Percentiles rank a stretch among this genome's conserved stretches.
phyloP scores from a whole-genome alignment of 129 eudicot species.

The Helichrysum umbraculigerum region DNA sequence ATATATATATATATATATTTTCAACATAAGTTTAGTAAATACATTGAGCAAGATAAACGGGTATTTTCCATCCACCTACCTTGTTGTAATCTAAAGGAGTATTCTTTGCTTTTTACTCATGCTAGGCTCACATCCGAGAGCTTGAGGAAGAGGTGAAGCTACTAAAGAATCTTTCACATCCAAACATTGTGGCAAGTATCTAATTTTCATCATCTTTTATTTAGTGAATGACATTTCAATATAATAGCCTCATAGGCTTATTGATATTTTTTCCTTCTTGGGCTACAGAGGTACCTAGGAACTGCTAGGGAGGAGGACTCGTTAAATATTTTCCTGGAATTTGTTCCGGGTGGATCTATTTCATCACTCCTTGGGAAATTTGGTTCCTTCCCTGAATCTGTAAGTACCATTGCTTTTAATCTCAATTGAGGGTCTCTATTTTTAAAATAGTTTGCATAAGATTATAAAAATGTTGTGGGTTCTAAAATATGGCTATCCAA shows the following conservation, averaged over 20 bases:
- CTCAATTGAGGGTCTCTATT: conserved; percentile 6
- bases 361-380: conserved; percentile 92
- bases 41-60: conserved; percentile 1
- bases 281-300: conserved; percentile 85
- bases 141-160: conserved; percentile 98
- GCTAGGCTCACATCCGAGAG: conserved; percentile 83
- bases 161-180: conserved; percentile 87
- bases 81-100: background rate
- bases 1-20: too few relatives aligned
- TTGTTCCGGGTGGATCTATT: conserved; percentile 98
- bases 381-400: conserved; percentile 99
- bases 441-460: background rate
- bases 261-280: conserved; percentile 11
- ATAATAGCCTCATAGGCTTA: conserved; percentile 1
- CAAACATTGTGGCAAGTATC: conserved; percentile 75
- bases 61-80: background rate
- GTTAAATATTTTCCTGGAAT: conserved; percentile 84
- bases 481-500: conserved; percentile 1
- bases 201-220: conserved; percentile 3
- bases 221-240: background rate
- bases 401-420: conserved; percentile 38
- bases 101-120: background rate
- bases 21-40: background rate
- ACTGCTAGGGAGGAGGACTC: conserved; percentile 95
- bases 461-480: conserved; percentile 8